phyloP scores from a whole-genome alignment of 352 stramenopile genomes.

The Phytophthora citricola region DNA sequence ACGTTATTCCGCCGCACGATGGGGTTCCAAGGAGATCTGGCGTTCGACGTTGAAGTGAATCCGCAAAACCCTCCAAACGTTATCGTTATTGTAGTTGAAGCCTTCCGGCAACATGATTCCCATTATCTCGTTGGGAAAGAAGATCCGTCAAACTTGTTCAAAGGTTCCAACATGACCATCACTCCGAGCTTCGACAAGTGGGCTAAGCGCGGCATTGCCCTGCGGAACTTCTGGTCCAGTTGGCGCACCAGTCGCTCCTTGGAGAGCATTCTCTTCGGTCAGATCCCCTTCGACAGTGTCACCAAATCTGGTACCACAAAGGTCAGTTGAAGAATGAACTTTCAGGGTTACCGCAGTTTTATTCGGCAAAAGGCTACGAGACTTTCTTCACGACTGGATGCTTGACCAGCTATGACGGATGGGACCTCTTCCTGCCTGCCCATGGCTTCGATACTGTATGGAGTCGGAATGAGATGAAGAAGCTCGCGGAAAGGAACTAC shows the following conservation, averaged over 20 bases:
- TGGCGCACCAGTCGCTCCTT: slow-evolving; percentile 61
- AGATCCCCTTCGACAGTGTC: slow-evolving; percentile 50
- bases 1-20: slow-evolving; percentile 28
- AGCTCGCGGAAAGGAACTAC: slow-evolving; percentile 37
- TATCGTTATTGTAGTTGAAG: slow-evolving; percentile 53
- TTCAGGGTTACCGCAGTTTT: slow-evolving; percentile 50
- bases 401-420: slow-evolving; percentile 52
- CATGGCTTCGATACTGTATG: slow-evolving; percentile 63
- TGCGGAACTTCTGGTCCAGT: slow-evolving; percentile 63
- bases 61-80: slow-evolving; percentile 50
- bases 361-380: slow-evolving; percentile 55
- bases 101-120: slow-evolving; percentile 60
- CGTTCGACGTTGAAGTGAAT: slow-evolving; percentile 47
- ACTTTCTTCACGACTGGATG: slow-evolving; percentile 51
- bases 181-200: slow-evolving; percentile 55
- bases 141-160: slow-evolving; percentile 40
- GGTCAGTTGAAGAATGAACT: slow-evolving; percentile 33
- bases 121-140: slow-evolving; percentile 54
- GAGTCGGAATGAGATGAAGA: slow-evolving; percentile 46
- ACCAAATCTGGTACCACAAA: slow-evolving; percentile 38
- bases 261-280: slow-evolving; percentile 57
- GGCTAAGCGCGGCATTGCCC: slow-evolving; percentile 52
- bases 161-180: slow-evolving; percentile 29
- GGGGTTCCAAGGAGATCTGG: slow-evolving; percentile 21
- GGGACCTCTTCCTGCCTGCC: slow-evolving; percentile 46